A percentile compares a stretch with the other conserved stretches of the same genome.
These are phyloP conservation scores for Spergularia bocconei DNA, from an alignment of 148 eudicot species.

Conservation along the genomic window DNA sequence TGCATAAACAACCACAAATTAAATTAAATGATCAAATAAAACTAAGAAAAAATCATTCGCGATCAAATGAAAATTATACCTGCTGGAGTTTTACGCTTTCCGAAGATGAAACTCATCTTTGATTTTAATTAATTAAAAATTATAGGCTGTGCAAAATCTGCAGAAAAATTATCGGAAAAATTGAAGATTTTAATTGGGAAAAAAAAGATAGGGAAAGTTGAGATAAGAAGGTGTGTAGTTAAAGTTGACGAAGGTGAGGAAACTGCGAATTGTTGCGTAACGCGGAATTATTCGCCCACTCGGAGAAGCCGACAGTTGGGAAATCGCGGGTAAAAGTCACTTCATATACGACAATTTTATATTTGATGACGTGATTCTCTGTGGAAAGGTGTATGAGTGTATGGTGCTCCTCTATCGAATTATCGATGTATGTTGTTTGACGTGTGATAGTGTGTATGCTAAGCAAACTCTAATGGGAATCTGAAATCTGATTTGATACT, in stretches of 20 bases:
- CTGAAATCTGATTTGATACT: too few relatives aligned
- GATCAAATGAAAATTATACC: constrained; percentile 36
- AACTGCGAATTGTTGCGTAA: background rate
- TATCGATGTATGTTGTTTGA: too few relatives aligned
- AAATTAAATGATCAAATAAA: too few relatives aligned
- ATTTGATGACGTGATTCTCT: too few relatives aligned
- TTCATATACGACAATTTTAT: too few relatives aligned
- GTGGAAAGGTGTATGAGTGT: too few relatives aligned
- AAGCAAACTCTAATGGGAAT: too few relatives aligned
- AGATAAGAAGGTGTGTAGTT: background rate
- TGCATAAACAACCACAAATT: background rate
- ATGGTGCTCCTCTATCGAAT: too few relatives aligned
- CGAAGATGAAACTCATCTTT: constrained; percentile 84
- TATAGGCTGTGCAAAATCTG: background rate
- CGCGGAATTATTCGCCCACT: constrained; percentile 9
- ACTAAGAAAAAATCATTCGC: background rate
- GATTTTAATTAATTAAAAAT: background rate
- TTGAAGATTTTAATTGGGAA: background rate
- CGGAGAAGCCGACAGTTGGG: background rate
- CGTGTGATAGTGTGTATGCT: too few relatives aligned
- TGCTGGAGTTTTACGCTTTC: constrained; percentile 89
- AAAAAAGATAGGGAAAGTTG: background rate
- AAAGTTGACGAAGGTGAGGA: constrained; percentile 18
- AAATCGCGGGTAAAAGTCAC: too few relatives aligned
- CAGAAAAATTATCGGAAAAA: too few relatives aligned